Evolutionary conservation across 2,329 filamentous ascomycete genomes (phyloP), one percentile per base, ranked within the genome.

Genomic region (Nannizziopsis barbatae): DNA sequence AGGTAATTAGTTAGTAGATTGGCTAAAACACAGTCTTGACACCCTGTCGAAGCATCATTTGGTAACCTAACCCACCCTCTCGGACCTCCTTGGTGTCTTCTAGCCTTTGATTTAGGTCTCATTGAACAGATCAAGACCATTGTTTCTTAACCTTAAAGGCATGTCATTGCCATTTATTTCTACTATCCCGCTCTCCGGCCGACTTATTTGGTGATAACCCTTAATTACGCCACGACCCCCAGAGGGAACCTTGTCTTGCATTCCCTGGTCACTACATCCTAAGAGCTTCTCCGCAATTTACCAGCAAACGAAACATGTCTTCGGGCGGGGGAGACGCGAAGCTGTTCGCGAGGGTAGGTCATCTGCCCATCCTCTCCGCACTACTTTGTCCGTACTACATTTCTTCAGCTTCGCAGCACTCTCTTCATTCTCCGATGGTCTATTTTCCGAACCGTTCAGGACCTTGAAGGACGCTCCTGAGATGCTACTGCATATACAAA

Each of bases 341-440:
- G 80, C 83, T 98, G 73, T 98, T 98, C 75, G 90, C 92, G 69
- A 82, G 92, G 75, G 92, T 98, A 83, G 61, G 80, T 55, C 30
- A 35, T 60, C 40, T 33, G 32, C 45, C 39, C 39, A 33, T 44
- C 37, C 60, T 63, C 61, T 57, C 53, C 62, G 7, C 56, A 57
- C 50, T 60, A 58, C 22, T 32, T 14, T 22, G 27, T 40, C 15
- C 12, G 6, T 42, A 27, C 18, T 39, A 30, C 27, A 8, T 38
- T 36, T 37, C 22, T 27, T 27, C 22, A 27, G 22, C 22, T 4
- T 27, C 22, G 22, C 22, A 3, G 22, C 22, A 27, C 22, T 27
- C 22, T n/a, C 22, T 27, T 27, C 4, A 27, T 27, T n/a, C 22
- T 27, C 22, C 22, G 7, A 27, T 7, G 22, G 22, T 27, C 22